Evolutionary conservation across 495 filamentous ascomycete genomes (phyloP).

Genomic region (Penicillium soppii): DNA sequence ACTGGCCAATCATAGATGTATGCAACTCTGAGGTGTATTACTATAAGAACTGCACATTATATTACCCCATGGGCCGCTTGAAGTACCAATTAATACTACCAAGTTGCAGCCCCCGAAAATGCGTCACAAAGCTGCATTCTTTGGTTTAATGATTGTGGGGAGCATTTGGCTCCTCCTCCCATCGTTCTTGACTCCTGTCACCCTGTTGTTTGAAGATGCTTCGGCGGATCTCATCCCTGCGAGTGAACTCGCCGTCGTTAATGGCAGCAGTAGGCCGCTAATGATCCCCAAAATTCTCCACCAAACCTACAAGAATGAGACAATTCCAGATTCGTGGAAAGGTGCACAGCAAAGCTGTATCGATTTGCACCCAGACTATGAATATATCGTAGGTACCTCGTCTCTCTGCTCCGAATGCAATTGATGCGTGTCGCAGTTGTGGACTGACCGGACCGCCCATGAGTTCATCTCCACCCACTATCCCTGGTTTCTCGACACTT

Average conservation of each 20-base stretch:
- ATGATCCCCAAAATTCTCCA: constrained; percentile 89
- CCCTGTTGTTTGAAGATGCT: constrained; percentile 67
- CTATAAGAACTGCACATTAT: too few species aligned
- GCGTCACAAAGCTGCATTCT: too few species aligned
- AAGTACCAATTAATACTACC: too few species aligned
- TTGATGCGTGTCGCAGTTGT: constrained; percentile 57
- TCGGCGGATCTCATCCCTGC: too few species aligned
- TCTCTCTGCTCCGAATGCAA: neutral
- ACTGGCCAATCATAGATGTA: too few species aligned
- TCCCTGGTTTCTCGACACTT: constrained; percentile 83
- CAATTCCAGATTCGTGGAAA: constrained; percentile 72
- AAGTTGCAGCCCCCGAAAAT: too few species aligned
- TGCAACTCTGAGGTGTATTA: too few species aligned
- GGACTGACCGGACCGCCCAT: constrained; percentile 75
- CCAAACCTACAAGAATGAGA: constrained; percentile 79
- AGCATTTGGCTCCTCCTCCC: too few species aligned
- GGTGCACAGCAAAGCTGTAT: constrained; percentile 72
- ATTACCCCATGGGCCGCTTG: too few species aligned
- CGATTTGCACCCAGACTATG: constrained; percentile 73
- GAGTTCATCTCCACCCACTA: constrained; percentile 78
- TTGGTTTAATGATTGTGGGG: too few species aligned
- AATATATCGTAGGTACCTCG: constrained; percentile 66
- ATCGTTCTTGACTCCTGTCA: constrained; percentile 63
- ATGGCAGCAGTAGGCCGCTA: constrained; percentile 55
- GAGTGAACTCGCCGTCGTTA: too few species aligned